phyloP scores from a whole-genome alignment of 352 stramenopile genomes.

The Globisporangium splendens region DNA sequence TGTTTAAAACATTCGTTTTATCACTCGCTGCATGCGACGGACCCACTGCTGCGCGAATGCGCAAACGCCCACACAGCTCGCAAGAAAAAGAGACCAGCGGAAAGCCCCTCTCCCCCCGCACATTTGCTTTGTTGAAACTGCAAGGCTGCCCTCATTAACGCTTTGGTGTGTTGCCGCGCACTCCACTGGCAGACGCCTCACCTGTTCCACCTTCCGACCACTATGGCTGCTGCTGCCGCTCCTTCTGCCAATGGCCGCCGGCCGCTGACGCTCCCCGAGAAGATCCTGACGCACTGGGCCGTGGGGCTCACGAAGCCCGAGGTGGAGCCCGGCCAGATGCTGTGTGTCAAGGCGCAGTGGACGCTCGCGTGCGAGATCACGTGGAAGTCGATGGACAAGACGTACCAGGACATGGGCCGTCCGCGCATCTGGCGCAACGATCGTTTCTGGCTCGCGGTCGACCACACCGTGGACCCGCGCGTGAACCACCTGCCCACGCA shows the following conservation, averaged over 20 bases:
- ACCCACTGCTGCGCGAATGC: background rate
- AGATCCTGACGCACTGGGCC: slow-evolving; percentile 77
- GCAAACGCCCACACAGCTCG: background rate
- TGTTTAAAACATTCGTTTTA: background rate
- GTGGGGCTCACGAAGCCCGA: slow-evolving; percentile 65
- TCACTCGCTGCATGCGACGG: background rate
- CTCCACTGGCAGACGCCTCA: background rate
- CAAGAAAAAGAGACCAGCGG: background rate
- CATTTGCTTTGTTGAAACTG: too few species aligned
- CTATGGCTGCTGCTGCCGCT: background rate
- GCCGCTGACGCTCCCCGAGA: slow-evolving; percentile 31
- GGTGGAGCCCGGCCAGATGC: slow-evolving; percentile 67
- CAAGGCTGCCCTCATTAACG: background rate
- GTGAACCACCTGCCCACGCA: slow-evolving; percentile 80
- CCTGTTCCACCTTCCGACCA: background rate
- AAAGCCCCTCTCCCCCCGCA: background rate
- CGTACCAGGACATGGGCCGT: slow-evolving; percentile 82
- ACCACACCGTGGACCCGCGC: slow-evolving; percentile 82
- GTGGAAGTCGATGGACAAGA: slow-evolving; percentile 90
- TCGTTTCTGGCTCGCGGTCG: slow-evolving; percentile 84
- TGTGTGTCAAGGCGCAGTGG: slow-evolving; percentile 84
- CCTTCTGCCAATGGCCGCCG: too few species aligned
- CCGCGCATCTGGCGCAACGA: slow-evolving; percentile 83
- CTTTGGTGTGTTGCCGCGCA: background rate
- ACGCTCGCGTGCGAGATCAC: slow-evolving; percentile 85